Evolutionary conservation across 176 grass and related monocot genomes (phyloP).

Genomic region (Carex kokanica): DNA sequence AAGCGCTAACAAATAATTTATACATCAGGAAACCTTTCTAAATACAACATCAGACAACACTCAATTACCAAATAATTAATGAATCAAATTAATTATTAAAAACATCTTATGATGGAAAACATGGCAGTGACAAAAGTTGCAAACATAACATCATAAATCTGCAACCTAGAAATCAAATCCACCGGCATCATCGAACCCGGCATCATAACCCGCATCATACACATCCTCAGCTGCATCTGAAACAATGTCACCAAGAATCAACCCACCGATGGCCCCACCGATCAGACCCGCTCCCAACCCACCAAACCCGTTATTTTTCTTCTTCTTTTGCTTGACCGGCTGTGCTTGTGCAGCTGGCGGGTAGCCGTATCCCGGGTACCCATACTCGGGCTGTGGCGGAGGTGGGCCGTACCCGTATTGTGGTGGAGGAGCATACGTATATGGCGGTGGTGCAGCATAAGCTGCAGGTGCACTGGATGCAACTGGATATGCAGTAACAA

Average conservation of each 20-base stretch:
- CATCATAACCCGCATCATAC: slow-evolving; percentile 50
- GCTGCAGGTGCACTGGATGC: slow-evolving; percentile 30
- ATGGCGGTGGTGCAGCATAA: slow-evolving; percentile 27
- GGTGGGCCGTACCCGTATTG: slow-evolving; percentile 55
- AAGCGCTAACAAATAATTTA: not conserved
- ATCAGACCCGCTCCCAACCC: slow-evolving; percentile 61
- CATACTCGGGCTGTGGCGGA: slow-evolving; percentile 22
- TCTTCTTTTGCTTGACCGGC: slow-evolving; percentile 40
- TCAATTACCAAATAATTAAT: not conserved
- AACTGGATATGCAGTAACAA: slow-evolving; percentile 56
- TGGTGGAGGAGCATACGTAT: slow-evolving; percentile 31
- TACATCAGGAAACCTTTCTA: not conserved
- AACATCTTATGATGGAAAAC: not conserved
- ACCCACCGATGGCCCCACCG: slow-evolving; percentile 54
- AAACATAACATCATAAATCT: not conserved
- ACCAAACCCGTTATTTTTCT: slow-evolving; percentile 50
- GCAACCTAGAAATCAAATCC: slow-evolving; percentile 66
- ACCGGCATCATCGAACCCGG: slow-evolving; percentile 52
- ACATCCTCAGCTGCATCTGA: slow-evolving; percentile 26
- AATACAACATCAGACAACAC: not conserved
- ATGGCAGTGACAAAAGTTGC: not conserved
- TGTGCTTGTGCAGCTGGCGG: slow-evolving; percentile 39
- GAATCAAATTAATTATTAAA: slow-evolving; percentile 1
- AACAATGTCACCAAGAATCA: slow-evolving; percentile 60
- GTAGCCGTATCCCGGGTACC: slow-evolving; percentile 42